Base-by-base conservation (phyloP, 371 early-diverging fungal species). In the Homolaphlyctis polyrhiza region DNA sequence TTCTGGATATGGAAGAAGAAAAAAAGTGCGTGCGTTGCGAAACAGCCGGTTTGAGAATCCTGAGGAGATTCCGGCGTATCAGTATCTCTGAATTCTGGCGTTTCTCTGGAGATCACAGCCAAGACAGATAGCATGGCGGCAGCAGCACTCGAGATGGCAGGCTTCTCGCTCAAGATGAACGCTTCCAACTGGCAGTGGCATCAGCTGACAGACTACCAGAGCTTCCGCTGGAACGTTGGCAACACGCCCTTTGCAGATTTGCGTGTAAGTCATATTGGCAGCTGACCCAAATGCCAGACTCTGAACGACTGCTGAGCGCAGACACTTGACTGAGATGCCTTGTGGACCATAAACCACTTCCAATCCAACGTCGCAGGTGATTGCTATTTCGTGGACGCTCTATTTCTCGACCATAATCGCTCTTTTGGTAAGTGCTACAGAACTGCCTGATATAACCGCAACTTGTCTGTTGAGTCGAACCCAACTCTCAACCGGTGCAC, bases 351-450 rank as follows among this genome's bases (percentile, higher is more conserved):
- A n/a, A n/a, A n/a, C n/a, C n/a, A n/a, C n/a, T n/a, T n/a, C 49
- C 27, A 27, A 4, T 14, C 49, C 49, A 21, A 4, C 4, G 16
- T 27, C 21, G 49, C 49, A 65, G 62, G 61, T 61, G 50, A 62
- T 66, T 27, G 43, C 58, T 0, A 28, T 34, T 2, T 30, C 67
- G 21, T 66, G 66, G 67, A 43, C 43, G 8, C n/a, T 61, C n/a
- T 72, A 72, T 48, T 67, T 63, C 35, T 27, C 48, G 25, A 61
- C 66, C 30, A 66, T 72, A 21, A 23, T 67, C 23, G 51, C 51
- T 2, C 32, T 71, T 21, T 62, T 60, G 65, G 68, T 66, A 14
- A 64, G 52, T 62, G 5, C 29, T 16, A 16, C 23, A n/a, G 49
- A 25, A 49, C 47, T 30, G 39, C 8, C 28, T 35, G 33, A 2